Evolutionary conservation across 805 yeast species (phyloP).

Genomic region (Barnettozyma vustinii): DNA sequence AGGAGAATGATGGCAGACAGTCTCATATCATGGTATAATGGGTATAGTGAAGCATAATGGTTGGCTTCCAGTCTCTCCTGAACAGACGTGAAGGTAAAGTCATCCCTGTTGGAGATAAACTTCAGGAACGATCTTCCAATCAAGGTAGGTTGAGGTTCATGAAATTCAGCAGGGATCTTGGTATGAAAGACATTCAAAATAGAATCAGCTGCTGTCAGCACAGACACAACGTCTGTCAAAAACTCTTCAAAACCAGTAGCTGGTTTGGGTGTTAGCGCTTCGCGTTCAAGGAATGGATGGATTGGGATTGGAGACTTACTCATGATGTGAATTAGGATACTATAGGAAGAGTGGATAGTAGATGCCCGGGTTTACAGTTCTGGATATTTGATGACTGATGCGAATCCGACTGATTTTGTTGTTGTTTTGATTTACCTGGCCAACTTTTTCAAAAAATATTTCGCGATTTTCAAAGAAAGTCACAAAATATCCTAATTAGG

Average conservation of each 20-base stretch:
- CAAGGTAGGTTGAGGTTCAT: slow-evolving; percentile 15
- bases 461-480: neutral
- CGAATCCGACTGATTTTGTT: neutral
- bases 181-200: slow-evolving; percentile 11
- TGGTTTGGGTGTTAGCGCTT: neutral
- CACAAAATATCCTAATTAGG: neutral
- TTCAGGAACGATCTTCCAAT: slow-evolving; percentile 13
- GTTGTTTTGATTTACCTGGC: neutral
- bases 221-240: slow-evolving; percentile 1
- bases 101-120: slow-evolving; percentile 3
- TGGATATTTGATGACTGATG: too few relatives aligned
- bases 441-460: neutral
- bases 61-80: slow-evolving; percentile 32
- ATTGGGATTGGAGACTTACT: neutral
- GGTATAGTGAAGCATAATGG: slow-evolving; percentile 42
- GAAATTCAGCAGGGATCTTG: slow-evolving; percentile 15
- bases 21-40: slow-evolving; percentile 62
- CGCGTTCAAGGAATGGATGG: too few relatives aligned
- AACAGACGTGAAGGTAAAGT: slow-evolving; percentile 34
- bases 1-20: slow-evolving; percentile 47
- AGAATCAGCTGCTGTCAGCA: slow-evolving; percentile 14
- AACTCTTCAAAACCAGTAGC: neutral
- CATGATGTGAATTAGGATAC: neutral
- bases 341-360: neutral
- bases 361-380: too few relatives aligned